Conservation (phyloP, 1,284 basidiomycete genomes). For the Cutaneotrichosporon sp. region DNA sequence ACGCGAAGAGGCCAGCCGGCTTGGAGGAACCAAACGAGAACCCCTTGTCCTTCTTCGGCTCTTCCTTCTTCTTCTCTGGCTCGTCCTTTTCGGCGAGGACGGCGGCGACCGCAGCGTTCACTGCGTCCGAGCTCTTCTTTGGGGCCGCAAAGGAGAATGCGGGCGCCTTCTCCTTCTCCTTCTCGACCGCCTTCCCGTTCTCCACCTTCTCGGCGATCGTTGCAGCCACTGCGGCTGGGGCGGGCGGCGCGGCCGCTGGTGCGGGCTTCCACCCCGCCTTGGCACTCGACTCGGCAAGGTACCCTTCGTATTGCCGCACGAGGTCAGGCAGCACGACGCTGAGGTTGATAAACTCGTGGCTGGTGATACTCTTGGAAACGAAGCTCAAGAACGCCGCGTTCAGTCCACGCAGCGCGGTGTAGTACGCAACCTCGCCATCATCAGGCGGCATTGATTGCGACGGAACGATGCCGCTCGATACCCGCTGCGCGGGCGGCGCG, state of each 20-base stretch:
- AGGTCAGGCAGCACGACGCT: conserved; percentile 53
- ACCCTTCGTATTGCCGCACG: conserved; percentile 64
- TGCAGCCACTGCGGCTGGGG: not conserved
- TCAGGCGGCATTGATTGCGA: conserved; percentile 34
- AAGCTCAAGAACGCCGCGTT: conserved; percentile 70
- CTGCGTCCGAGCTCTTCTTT: conserved; percentile 38
- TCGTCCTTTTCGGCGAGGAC: conserved; percentile 37
- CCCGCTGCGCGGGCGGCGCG: not conserved
- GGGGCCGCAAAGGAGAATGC: conserved; percentile 30
- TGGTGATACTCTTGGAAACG: conserved; percentile 63
- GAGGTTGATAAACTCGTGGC: conserved; percentile 75
- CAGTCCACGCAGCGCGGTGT: conserved; percentile 72
- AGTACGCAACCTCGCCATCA: conserved; percentile 60
- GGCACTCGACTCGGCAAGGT: conserved; percentile 62
- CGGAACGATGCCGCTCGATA: conserved; percentile 13
- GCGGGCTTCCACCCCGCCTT: conserved; percentile 46
- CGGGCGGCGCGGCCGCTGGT: not conserved
- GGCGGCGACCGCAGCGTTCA: conserved; percentile 38
- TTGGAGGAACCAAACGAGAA: conserved; percentile 25
- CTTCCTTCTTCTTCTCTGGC: conserved; percentile 12
- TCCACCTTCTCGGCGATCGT: not conserved
- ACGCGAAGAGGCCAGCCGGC: conserved; percentile 35
- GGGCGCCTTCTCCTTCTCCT: conserved; percentile 31
- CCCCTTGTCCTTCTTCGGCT: conserved; percentile 14
- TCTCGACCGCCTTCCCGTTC: conserved; percentile 39